These are phyloP conservation scores for Gonium pectorale DNA, from an alignment of 139 green algal species.

Conservation along the genomic window DNA sequence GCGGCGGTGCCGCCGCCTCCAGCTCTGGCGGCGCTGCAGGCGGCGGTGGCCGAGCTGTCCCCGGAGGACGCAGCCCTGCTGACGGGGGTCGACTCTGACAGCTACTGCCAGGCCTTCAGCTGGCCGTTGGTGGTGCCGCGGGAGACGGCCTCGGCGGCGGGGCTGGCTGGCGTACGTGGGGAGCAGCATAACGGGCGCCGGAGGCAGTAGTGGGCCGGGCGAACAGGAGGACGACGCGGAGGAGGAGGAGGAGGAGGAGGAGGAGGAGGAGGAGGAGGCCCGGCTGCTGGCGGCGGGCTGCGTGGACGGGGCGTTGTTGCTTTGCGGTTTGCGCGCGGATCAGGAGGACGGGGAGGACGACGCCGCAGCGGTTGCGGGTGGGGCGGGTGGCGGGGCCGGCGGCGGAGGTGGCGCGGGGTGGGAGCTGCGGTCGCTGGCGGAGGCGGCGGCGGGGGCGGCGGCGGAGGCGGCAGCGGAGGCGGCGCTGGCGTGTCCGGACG, in stretches of 20 bases:
- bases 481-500: not conserved
- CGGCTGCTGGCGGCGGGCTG: not conserved
- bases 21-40: not conserved
- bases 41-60: not conserved
- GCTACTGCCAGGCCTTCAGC: conserved; percentile 14
- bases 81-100: not conserved
- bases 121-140: conserved; percentile 31
- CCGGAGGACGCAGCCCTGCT: not conserved
- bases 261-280: too few relatives aligned
- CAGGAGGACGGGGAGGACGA: not conserved
- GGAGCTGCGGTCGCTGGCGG: conserved; percentile 7
- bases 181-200: not conserved
- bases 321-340: not conserved
- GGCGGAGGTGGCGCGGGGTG: not conserved
- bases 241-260: too few relatives aligned
- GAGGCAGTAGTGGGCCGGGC: too few relatives aligned
- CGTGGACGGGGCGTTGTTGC: conserved; percentile 3
- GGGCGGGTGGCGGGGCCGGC: not conserved
- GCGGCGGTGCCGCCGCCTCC: not conserved
- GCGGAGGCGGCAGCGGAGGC: too few relatives aligned
- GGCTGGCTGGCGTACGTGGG: not conserved
- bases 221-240: not conserved
- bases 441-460: too few relatives aligned
- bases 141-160: conserved; percentile 5
- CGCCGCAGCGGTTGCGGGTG: not conserved